These are phyloP conservation scores for Thermomyces lanuginosus DNA, from an alignment of 2,329 filamentous ascomycete species.

Conservation along the genomic window DNA sequence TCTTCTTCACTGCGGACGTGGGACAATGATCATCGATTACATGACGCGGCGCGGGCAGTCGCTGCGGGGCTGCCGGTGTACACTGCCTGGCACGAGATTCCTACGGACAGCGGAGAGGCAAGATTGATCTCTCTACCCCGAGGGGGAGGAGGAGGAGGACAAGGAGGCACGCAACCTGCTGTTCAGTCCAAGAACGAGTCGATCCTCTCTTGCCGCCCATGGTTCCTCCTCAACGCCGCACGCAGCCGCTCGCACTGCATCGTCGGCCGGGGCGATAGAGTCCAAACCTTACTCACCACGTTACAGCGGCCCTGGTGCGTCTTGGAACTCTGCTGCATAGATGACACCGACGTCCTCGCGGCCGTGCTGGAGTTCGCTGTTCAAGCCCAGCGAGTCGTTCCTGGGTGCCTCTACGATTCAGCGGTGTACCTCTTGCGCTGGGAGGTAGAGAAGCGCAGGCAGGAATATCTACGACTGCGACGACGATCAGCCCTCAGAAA, in stretches of 20 bases:
- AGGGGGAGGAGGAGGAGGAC: too few species aligned
- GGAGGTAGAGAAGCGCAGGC: conserved; percentile 3
- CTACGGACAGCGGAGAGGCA: too few species aligned
- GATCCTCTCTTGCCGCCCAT: too few species aligned
- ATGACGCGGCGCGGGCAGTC: too few species aligned
- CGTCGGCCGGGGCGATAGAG: conserved; percentile 3
- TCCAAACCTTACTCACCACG: conserved; percentile 2
- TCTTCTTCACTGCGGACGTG: too few species aligned
- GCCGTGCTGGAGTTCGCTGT: conserved; percentile 2
- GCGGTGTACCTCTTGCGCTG: conserved; percentile 5
- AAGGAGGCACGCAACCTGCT: too few species aligned
- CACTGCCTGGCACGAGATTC: too few species aligned
- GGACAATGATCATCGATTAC: too few species aligned
- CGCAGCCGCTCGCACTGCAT: conserved; percentile 5
- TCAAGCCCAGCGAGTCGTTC: conserved; percentile 3
- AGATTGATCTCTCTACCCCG: too few species aligned
- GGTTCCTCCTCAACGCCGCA: conserved; percentile 6
- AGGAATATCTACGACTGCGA: neutral
- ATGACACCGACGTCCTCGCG: neutral
- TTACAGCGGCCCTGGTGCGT: conserved; percentile 7
- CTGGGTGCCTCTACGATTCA: conserved; percentile 2
- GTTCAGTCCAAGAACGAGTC: too few species aligned
- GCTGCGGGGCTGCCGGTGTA: too few species aligned
- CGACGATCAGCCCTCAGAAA: too few species aligned
- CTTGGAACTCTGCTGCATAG: conserved; percentile 5